Conservation (phyloP, 768 basidiomycete genomes). For the Steccherinum ochraceum region DNA sequence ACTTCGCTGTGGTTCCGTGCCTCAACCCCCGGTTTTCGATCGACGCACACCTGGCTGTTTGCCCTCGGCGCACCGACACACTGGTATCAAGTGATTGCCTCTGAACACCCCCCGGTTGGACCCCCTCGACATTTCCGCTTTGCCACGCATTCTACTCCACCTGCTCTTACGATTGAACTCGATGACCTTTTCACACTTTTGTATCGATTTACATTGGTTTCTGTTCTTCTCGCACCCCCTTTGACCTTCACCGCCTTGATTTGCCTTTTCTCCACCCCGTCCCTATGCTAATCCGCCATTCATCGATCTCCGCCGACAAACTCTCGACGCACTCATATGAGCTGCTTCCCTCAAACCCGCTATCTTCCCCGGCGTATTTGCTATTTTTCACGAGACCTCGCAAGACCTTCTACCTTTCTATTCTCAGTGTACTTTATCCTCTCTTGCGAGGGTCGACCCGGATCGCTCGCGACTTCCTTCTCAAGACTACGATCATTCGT, state of each 20-base stretch:
- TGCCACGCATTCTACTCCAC: background rate
- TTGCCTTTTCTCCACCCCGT: background rate
- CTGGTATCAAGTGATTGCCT: conserved; percentile 32
- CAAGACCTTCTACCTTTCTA: background rate
- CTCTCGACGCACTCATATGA: no score
- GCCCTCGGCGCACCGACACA: conserved; percentile 58
- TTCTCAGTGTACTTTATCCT: background rate
- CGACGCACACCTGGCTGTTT: conserved; percentile 7
- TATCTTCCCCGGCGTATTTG: background rate
- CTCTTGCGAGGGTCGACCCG: background rate
- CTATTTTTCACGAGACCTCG: background rate
- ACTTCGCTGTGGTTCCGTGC: conserved; percentile 78
- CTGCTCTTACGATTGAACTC: background rate
- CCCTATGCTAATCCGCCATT: background rate
- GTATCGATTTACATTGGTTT: background rate
- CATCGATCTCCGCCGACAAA: background rate
- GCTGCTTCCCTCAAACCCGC: background rate
- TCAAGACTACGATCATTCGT: background rate
- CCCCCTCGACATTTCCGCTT: background rate
- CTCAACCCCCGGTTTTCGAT: conserved; percentile 34
- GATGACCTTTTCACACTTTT: background rate
- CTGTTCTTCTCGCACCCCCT: no score
- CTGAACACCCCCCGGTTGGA: background rate
- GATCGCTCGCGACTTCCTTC: background rate
- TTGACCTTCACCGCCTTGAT: background rate